Conservation (phyloP, 306 rosid species). For the Amphicarpaea edgeworthii region DNA sequence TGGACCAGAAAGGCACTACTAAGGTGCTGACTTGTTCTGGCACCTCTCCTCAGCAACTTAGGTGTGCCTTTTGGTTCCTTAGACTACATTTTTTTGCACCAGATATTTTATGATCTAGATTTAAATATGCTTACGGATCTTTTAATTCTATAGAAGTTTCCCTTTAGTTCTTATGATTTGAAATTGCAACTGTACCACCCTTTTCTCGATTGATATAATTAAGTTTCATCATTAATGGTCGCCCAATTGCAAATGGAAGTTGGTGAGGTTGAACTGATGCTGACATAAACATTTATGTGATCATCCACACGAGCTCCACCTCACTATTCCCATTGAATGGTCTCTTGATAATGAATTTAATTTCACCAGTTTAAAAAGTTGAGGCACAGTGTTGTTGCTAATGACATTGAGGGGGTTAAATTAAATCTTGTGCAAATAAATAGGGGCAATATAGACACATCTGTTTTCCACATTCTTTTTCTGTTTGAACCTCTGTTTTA, state of each 20-base stretch:
- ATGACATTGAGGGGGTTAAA: not conserved
- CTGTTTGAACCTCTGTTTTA: not conserved
- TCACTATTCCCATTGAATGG: not conserved
- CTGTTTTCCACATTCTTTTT: not conserved
- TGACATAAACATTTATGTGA: not conserved
- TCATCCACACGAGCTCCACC: not conserved
- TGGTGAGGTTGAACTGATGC: not conserved
- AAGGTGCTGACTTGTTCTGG: not conserved
- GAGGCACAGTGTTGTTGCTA: not conserved
- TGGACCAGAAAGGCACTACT: not conserved
- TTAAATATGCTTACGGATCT: not conserved
- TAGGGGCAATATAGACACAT: not conserved
- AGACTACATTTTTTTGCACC: not conserved
- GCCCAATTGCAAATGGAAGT: slow-evolving; percentile 27
- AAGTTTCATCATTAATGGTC: slow-evolving; percentile 10
- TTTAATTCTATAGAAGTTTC: not conserved
- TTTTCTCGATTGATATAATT: not conserved
- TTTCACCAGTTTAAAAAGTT: not conserved
- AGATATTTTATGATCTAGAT: slow-evolving; percentile 1
- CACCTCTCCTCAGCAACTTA: not conserved
- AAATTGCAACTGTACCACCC: slow-evolving; percentile 1
- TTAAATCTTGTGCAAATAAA: not conserved
- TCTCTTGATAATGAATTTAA: not conserved
- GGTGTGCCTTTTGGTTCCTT: not conserved
- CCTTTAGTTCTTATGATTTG: not conserved